These are phyloP conservation scores for Gymnopilus junonius DNA, from an alignment of 768 basidiomycete species.

Conservation along the genomic window DNA sequence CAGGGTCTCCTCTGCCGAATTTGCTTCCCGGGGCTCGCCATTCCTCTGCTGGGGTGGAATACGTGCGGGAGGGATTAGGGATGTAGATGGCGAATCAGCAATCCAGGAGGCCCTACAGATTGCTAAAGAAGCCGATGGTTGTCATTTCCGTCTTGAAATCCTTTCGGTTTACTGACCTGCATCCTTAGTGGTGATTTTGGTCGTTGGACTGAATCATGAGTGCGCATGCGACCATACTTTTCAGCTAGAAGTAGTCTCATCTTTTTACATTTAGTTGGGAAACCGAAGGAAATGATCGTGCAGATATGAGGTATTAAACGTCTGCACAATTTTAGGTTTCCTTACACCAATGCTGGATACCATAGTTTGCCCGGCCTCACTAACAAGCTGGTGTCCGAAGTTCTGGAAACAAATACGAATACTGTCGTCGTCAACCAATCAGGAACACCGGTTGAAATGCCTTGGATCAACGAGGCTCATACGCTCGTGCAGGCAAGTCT, in stretches of 20 bases:
- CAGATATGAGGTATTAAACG: constrained; percentile 45
- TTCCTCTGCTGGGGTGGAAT: constrained; percentile 46
- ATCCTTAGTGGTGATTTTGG: constrained; percentile 44
- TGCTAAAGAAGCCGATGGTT: constrained; percentile 46
- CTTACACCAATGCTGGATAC: neutral
- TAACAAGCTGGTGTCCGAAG: constrained; percentile 52
- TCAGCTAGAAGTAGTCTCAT: neutral
- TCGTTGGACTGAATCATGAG: constrained; percentile 62
- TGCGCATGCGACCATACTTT: constrained; percentile 24
- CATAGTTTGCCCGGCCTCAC: constrained; percentile 52
- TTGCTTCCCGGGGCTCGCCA: constrained; percentile 36
- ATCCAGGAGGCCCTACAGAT: constrained; percentile 44
- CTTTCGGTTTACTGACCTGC: neutral
- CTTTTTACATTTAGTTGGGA: constrained; percentile 39
- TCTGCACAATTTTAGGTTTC: neutral
- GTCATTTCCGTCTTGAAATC: neutral
- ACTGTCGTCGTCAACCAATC: constrained; percentile 63
- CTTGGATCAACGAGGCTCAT: constrained; percentile 49
- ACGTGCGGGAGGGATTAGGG: constrained; percentile 37
- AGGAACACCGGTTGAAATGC: constrained; percentile 57
- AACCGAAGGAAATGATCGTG: constrained; percentile 63
- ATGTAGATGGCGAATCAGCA: constrained; percentile 40
- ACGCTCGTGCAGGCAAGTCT: constrained; percentile 43
- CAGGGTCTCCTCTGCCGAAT: constrained; percentile 37
- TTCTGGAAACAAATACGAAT: constrained; percentile 55